Evolutionary conservation across 2,329 filamentous ascomycete genomes (phyloP).

Genomic region (Colletotrichum chrysophilum): DNA sequence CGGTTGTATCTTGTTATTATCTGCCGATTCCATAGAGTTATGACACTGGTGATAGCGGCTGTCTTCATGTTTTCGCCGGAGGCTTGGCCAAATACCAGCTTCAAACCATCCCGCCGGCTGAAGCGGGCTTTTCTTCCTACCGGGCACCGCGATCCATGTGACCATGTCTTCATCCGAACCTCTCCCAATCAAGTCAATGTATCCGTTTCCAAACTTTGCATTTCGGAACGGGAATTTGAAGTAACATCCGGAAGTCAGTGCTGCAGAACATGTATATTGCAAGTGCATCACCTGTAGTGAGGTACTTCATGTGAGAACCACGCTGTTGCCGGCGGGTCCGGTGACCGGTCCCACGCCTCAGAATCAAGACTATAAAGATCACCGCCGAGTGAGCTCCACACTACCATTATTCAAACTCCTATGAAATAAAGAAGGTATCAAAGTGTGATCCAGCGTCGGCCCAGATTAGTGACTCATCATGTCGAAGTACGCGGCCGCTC

Average conservation of each 20-base stretch:
- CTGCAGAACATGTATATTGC: background rate
- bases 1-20: background rate
- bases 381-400: accelerated
- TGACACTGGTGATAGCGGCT: background rate
- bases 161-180: background rate
- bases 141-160: accelerated
- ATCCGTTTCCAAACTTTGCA: background rate
- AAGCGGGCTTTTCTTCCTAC: accelerated
- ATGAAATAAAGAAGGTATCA: no score
- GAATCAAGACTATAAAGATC: accelerated
- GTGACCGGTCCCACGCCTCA: accelerated
- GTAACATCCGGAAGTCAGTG: background rate
- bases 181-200: background rate
- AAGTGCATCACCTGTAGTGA: accelerated
- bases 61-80: background rate
- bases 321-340: background rate
- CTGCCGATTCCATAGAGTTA: accelerated
- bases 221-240: accelerated
- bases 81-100: background rate
- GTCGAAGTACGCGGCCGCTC: background rate
- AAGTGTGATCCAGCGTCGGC: no score
- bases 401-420: no score
- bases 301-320: background rate
- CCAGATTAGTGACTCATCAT: background rate
- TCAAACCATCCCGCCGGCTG: slow-evolving; percentile 13